Base-by-base conservation (phyloP, 805 yeast genomes). In the Ogataea nitratoaversa region DNA sequence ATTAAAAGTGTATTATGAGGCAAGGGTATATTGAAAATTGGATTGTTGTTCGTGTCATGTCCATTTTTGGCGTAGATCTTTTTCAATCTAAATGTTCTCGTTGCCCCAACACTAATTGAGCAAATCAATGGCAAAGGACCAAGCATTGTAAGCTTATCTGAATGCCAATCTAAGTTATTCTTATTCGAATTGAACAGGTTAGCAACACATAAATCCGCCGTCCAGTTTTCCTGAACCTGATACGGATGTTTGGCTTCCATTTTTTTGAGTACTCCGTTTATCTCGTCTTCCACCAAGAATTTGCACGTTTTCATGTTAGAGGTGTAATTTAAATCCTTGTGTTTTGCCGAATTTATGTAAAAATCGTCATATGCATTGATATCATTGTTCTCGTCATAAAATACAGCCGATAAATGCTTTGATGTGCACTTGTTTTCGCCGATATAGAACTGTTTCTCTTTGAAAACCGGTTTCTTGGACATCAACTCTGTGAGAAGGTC, bases 121-220 rank as follows among this genome's bases (percentile, higher is more conserved):
- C 81, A 87, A 35, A 86, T 77, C 29, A 69, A 68, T 5, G 84
- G 78, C 42, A 79, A 74, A 0, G 93, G 90, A 0, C 95, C 95
- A 18, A 84, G 69, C 36, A 78, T 70, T 0, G 87, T 79, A 46
- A 85, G 57, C 41, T 84, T 72, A 57, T 85, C 95, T 2, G 89
- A 79, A 56, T 85, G 95, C 77, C 81, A 84, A 36, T 82, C 88
- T 24, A 84, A 68, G 44, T 77, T 67, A 43, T 74, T 74, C 5
- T 65, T 60, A 8, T 72, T 67, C 5, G 64, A 60, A 6, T 70
- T 72, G 57, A 78, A 85, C 38, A 66, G 62, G 49, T 84, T 84
- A 16, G 75, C 73, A 4, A 82, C 68, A 18, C 79, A 76, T 11
- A 74, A 58, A 40, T 74, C 72, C 13, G 76, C 76, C 2, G 49